phyloP scores from a whole-genome alignment of 2,329 filamentous ascomycete species.

The Arthroderma sp. region DNA sequence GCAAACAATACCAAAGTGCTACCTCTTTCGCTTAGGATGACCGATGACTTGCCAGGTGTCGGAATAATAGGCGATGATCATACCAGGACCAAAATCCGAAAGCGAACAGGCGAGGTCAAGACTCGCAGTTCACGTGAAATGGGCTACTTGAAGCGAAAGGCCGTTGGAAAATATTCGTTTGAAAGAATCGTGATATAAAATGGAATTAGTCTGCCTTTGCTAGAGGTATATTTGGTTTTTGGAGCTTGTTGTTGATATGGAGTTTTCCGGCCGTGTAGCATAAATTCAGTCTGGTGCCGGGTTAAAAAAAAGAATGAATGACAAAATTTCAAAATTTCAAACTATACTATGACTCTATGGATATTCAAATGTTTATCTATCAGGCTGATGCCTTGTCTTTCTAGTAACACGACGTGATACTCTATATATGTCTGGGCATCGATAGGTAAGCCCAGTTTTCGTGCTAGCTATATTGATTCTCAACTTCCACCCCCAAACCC shows the following conservation, averaged over 20 bases:
- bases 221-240: no score
- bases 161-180: conserved; percentile 68
- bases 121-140: conserved; percentile 59
- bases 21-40: conserved; percentile 59
- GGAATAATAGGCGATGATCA: conserved; percentile 33
- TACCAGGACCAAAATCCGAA: conserved; percentile 37
- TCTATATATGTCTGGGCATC: no score
- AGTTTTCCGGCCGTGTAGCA: no score
- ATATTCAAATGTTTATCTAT: no score
- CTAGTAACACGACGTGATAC: no score
- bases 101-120: conserved; percentile 56
- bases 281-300: background rate
- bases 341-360: background rate
- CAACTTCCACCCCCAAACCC: no score
- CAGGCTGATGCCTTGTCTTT: no score
- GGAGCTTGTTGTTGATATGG: no score
- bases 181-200: conserved; percentile 57
- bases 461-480: no score
- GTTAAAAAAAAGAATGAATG: background rate
- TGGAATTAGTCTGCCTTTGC: background rate
- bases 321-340: background rate
- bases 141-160: conserved; percentile 63
- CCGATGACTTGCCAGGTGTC: conserved; percentile 28
- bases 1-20: conserved; percentile 35
- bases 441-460: no score